Base-by-base conservation (phyloP, 1,284 basidiomycete species). In the Ustilago crameri region DNA sequence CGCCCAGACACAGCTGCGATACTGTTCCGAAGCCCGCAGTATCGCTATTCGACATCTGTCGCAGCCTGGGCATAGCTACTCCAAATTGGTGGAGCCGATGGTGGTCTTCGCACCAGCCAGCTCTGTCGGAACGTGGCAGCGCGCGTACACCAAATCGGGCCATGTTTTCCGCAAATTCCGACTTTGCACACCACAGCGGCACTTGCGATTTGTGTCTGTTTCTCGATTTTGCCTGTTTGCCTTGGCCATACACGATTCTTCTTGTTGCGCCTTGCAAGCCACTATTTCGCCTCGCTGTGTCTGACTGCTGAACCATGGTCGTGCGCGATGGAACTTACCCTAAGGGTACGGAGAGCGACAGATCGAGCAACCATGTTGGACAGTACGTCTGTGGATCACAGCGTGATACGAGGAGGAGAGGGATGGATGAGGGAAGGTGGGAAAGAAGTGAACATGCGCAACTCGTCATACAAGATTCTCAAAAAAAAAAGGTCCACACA, bases 361-460 rank as follows among this genome's bases (percentile, higher is more conserved):
- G 64, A 72, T 53, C 69, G 63, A 55, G 69, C 69, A 48, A 60
- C 69, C 69, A 72, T 72, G 51, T 55, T 56, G 23, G n/a, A 44
- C 3, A 22, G 45, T 30, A 37, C 20, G 14, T 27, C 20, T n/a
- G 27, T 17, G 17, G 17, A 42, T 46, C 42, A 20, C 10, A 34
- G 18, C 35, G 30, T 20, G 38, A 12, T 24, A 41, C 17, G 23
- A 34, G 45, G 38, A 30, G 45, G 35, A 9, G 42, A 35, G 42
- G 55, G n/a, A 12, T 35, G 44, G 40, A 27, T 22, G 45, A 34
- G 44, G 47, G 50, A 49, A 27, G 23, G 32, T 18, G 2, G 26
- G 46, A 30, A 35, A 37, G 49, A 24, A 45, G 48, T n/a, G 27
- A 45, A 61, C 51, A 35, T 24, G 30, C 18, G 5, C 5, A 37